phyloP scores from a whole-genome alignment of 495 filamentous ascomycete genomes.

The Acidiella bohemica region DNA sequence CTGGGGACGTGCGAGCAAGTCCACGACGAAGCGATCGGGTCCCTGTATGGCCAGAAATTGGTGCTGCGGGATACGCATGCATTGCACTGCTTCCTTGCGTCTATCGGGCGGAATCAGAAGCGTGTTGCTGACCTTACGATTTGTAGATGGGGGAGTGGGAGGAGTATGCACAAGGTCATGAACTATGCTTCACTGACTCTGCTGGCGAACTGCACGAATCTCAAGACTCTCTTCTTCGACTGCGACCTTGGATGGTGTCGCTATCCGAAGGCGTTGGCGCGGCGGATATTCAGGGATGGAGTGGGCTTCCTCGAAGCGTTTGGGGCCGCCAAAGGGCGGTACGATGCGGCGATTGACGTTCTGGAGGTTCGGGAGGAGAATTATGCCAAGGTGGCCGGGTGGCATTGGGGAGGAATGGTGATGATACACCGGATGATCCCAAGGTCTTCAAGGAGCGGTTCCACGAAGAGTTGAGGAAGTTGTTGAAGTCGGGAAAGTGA shows the following conservation, averaged over 20 bases:
- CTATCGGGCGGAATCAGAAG: conserved; percentile 16
- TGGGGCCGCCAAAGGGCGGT: conserved; percentile 14
- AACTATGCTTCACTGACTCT: conserved; percentile 20
- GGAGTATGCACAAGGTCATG: conserved; percentile 18
- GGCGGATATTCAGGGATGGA: conserved; percentile 21
- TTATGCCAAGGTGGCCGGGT: background rate
- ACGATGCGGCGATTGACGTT: conserved; percentile 21
- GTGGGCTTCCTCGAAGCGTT: conserved; percentile 24
- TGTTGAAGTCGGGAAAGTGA: too few species aligned
- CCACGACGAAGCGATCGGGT: conserved; percentile 18
- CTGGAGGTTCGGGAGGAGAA: conserved; percentile 14
- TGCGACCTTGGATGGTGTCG: conserved; percentile 8
- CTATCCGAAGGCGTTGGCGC: conserved; percentile 12
- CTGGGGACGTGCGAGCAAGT: conserved; percentile 24
- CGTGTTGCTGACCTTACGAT: conserved; percentile 19
- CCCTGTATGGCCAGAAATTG: conserved; percentile 23
- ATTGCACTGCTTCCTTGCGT: conserved; percentile 22
- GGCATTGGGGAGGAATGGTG: background rate
- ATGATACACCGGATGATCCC: background rate
- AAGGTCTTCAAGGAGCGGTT: background rate
- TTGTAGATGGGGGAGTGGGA: conserved; percentile 11
- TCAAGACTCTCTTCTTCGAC: conserved; percentile 17
- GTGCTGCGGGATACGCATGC: conserved; percentile 21
- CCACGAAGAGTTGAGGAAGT: background rate
- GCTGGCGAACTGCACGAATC: conserved; percentile 19